Conservation (phyloP, 108 stramenopile species). For the Craspedostauros australis region DNA sequence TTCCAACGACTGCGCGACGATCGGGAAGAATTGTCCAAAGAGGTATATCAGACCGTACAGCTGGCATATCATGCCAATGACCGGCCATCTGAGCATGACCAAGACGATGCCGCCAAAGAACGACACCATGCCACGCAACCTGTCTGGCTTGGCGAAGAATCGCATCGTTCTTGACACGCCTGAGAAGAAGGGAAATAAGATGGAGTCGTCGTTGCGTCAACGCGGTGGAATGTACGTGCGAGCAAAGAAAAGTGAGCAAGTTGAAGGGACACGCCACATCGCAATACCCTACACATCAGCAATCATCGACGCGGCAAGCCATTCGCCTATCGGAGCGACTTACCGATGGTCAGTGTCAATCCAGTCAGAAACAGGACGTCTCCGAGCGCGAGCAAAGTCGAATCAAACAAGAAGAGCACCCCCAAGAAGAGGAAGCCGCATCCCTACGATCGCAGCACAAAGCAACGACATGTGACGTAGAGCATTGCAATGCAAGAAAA, state of each 20-base stretch:
- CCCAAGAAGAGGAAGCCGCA: slow-evolving; percentile 82
- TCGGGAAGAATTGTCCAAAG: slow-evolving; percentile 91
- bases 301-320: neutral
- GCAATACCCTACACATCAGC: neutral
- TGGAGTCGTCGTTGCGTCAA: too few relatives aligned
- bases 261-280: neutral
- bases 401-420: slow-evolving; percentile 83
- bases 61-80: slow-evolving; percentile 80
- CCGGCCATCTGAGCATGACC: slow-evolving; percentile 80
- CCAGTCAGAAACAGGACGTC: slow-evolving; percentile 83
- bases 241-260: neutral
- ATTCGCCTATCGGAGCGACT: neutral
- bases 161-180: slow-evolving; percentile 74
- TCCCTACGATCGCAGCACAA: slow-evolving; percentile 24
- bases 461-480: neutral
- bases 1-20: slow-evolving; percentile 76
- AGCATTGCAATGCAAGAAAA: neutral
- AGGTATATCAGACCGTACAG: slow-evolving; percentile 82
- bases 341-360: slow-evolving; percentile 81
- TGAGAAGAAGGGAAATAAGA: too few relatives aligned
- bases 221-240: neutral
- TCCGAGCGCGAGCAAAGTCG: slow-evolving; percentile 80
- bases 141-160: slow-evolving; percentile 80
- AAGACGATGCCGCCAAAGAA: slow-evolving; percentile 82
- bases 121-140: slow-evolving; percentile 70